phyloP scores from a whole-genome alignment of 768 basidiomycete species.

The Neoboletus magnificus region DNA sequence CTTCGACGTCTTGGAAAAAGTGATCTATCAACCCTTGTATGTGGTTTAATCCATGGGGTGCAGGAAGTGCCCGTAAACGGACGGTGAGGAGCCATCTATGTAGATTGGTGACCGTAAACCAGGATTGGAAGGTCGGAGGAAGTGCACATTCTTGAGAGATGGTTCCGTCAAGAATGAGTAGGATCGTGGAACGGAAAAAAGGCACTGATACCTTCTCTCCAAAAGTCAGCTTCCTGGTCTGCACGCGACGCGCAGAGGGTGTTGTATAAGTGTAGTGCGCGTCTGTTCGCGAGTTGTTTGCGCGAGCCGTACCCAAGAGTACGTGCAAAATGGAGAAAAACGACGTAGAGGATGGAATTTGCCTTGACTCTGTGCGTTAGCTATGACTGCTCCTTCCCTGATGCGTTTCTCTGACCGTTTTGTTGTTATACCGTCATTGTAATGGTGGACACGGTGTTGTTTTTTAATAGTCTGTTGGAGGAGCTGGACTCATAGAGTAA shows the following conservation, averaged over 20 bases:
- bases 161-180: slow-evolving; percentile 1
- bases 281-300: slow-evolving; percentile 57
- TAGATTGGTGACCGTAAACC: slow-evolving; percentile 91
- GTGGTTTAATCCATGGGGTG: slow-evolving; percentile 60
- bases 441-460: not conserved
- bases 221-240: slow-evolving; percentile 59
- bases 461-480: not conserved
- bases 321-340: slow-evolving; percentile 48
- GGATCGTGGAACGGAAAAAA: not conserved
- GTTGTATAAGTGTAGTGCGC: slow-evolving; percentile 58
- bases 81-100: slow-evolving; percentile 91
- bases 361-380: slow-evolving; percentile 50
- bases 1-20: slow-evolving; percentile 93
- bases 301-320: slow-evolving; percentile 58
- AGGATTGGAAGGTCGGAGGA: slow-evolving; percentile 93
- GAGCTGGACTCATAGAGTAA: too few species aligned
- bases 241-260: slow-evolving; percentile 52
- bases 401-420: not conserved
- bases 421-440: not conserved
- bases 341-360: slow-evolving; percentile 43
- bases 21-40: slow-evolving; percentile 87
- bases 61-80: slow-evolving; percentile 79
- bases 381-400: slow-evolving; percentile 43
- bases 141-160: slow-evolving; percentile 63
- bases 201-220: slow-evolving; percentile 56